These are phyloP conservation scores for Quercus robur DNA, from an alignment of 306 rosid species.

Conservation along the genomic window DNA sequence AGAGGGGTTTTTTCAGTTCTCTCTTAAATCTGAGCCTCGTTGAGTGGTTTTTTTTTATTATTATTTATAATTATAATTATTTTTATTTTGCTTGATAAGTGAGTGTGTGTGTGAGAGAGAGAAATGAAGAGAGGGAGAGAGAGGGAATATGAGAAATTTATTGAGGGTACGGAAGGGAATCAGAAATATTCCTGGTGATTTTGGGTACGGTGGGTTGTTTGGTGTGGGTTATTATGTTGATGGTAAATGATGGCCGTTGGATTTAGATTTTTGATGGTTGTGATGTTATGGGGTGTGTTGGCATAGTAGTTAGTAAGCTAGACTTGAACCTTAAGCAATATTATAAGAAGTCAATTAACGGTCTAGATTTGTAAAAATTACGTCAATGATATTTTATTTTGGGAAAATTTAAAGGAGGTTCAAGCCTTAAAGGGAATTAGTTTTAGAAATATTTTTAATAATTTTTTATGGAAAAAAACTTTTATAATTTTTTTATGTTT, in stretches of 20 bases:
- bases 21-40: slow-evolving; percentile 3
- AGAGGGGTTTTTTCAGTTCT: slow-evolving; percentile 7
- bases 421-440: background rate
- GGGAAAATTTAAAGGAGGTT: too few species aligned
- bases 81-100: too few species aligned
- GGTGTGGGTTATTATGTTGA: too few species aligned
- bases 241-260: background rate
- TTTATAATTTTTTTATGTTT: too few species aligned
- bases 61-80: too few species aligned
- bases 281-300: background rate
- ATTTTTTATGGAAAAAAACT: too few species aligned
- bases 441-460: too few species aligned
- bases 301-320: background rate
- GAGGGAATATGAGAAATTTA: background rate
- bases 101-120: background rate
- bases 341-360: background rate
- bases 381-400: background rate
- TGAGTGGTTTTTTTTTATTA: background rate
- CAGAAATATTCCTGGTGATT: too few species aligned
- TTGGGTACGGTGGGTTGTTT: too few species aligned
- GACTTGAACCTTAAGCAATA: slow-evolving; percentile 6
- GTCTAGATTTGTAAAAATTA: background rate
- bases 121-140: background rate
- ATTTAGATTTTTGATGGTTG: background rate
- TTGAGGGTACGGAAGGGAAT: background rate